Evolutionary conservation across 2,329 filamentous ascomycete genomes (phyloP).

Genomic region (Alternaria longipes): DNA sequence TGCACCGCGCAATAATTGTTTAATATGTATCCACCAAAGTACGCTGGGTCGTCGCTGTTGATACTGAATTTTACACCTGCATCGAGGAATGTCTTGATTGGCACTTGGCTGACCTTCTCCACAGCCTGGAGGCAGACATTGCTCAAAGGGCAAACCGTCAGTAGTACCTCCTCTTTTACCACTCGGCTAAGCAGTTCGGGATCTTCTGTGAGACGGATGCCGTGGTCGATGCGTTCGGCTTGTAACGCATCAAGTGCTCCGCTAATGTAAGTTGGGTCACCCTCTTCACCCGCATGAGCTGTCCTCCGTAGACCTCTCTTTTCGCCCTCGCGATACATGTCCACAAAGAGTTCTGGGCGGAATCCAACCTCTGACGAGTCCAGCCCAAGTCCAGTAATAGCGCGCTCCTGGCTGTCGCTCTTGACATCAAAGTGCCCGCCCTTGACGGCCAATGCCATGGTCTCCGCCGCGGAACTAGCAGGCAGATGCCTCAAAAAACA

Average conservation of each 20-base stretch:
- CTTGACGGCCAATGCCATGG: constrained; percentile 59
- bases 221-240: constrained; percentile 77
- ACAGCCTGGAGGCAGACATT: constrained; percentile 72
- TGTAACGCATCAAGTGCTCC: constrained; percentile 69
- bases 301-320: constrained; percentile 68
- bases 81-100: constrained; percentile 70
- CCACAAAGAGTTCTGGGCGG: constrained; percentile 64
- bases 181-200: constrained; percentile 66
- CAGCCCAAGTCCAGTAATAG: constrained; percentile 71
- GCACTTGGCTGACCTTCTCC: constrained; percentile 58
- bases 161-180: constrained; percentile 64
- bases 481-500: constrained; percentile 78
- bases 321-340: constrained; percentile 67
- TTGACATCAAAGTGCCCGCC: constrained; percentile 51
- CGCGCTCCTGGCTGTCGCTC: constrained; percentile 58
- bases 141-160: constrained; percentile 78
- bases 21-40: constrained; percentile 76
- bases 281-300: constrained; percentile 80
- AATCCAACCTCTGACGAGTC: constrained; percentile 66
- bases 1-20: constrained; percentile 81
- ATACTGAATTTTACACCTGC: constrained; percentile 73
- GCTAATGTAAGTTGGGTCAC: constrained; percentile 71
- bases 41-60: constrained; percentile 63
- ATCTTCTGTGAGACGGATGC: constrained; percentile 71
- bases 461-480: constrained; percentile 55